These are phyloP conservation scores for Yarrowia bubula DNA, from an alignment of 805 yeast species.

Conservation along the genomic window DNA sequence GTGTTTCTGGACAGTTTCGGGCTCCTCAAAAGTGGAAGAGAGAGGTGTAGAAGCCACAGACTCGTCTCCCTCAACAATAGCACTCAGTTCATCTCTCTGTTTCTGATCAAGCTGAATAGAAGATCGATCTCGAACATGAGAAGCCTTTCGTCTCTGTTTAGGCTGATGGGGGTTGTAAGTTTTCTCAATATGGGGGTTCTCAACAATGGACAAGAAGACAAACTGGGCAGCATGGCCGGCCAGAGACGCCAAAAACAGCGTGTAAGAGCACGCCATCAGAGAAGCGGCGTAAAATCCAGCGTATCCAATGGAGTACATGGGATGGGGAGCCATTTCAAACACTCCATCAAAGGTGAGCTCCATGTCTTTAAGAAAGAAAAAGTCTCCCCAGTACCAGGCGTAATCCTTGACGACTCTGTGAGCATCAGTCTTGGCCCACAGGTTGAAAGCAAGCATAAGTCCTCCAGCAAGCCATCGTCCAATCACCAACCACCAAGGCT, in stretches of 20 bases:
- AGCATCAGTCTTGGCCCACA: slow-evolving; percentile 85
- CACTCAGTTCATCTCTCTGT: neutral
- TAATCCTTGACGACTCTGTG: slow-evolving; percentile 85
- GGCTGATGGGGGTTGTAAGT: slow-evolving; percentile 47
- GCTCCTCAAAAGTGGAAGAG: neutral
- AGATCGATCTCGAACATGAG: slow-evolving; percentile 1
- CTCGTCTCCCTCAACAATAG: slow-evolving; percentile 22
- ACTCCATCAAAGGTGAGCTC: slow-evolving; percentile 84
- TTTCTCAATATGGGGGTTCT: slow-evolving; percentile 83
- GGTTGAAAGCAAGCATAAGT: slow-evolving; percentile 62
- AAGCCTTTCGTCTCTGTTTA: slow-evolving; percentile 29
- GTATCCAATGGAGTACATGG: slow-evolving; percentile 88
- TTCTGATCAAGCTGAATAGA: slow-evolving; percentile 13
- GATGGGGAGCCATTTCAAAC: slow-evolving; percentile 86
- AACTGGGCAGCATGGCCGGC: slow-evolving; percentile 77
- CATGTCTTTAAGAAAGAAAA: slow-evolving; percentile 70
- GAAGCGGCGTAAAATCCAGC: slow-evolving; percentile 85
- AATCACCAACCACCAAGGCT: slow-evolving; percentile 46
- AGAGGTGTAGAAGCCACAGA: neutral
- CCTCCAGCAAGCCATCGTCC: slow-evolving; percentile 60
- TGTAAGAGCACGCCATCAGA: slow-evolving; percentile 68
- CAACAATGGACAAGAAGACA: slow-evolving; percentile 69
- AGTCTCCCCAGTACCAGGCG: slow-evolving; percentile 97
- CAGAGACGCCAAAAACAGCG: slow-evolving; percentile 65
- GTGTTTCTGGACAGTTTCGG: slow-evolving; percentile 16